phyloP scores from a whole-genome alignment of 164 flowering plant genomes.

The Piper betle region DNA sequence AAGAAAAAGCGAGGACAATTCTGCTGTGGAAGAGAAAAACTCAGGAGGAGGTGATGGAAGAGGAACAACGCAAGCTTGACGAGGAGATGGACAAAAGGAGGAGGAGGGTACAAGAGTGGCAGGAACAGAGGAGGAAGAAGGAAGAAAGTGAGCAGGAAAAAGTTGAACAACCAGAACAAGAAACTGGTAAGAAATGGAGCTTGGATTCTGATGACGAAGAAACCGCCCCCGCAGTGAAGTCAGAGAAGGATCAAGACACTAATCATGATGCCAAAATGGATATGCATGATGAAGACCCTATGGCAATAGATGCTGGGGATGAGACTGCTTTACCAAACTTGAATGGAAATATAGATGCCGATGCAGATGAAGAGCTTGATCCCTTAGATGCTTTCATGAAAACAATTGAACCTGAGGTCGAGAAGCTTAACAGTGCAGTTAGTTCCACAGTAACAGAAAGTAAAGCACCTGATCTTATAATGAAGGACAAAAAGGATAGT shows the following conservation, averaged over 20 bases:
- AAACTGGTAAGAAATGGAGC: constrained; percentile 82
- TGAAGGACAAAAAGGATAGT: constrained; percentile 21
- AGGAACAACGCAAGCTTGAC: constrained; percentile 67
- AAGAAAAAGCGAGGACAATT: constrained; percentile 31
- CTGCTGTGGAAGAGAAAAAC: constrained; percentile 24
- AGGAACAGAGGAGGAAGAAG: constrained; percentile 66
- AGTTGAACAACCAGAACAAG: constrained; percentile 37
- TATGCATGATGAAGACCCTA: constrained; percentile 25
- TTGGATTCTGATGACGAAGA: constrained; percentile 95
- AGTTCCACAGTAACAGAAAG: constrained; percentile 16
- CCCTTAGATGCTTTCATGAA: constrained; percentile 98
- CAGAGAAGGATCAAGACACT: constrained; percentile 28
- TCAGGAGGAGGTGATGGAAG: constrained; percentile 65
- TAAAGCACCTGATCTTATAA: constrained; percentile 15
- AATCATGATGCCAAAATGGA: constrained; percentile 29
- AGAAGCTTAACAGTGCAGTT: constrained; percentile 33
- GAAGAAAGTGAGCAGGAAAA: constrained; percentile 74
- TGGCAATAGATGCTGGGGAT: constrained; percentile 38
- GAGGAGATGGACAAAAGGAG: constrained; percentile 95
- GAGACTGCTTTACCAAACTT: constrained; percentile 9
- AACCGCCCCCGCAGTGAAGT: constrained; percentile 22
- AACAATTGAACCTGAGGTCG: constrained; percentile 90
- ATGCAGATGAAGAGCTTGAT: constrained; percentile 76
- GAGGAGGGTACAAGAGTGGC: constrained; percentile 99
- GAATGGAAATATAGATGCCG: constrained; percentile 17